Conservation (phyloP, 2,329 filamentous ascomycete genomes). For the Mariannaea sp. region DNA sequence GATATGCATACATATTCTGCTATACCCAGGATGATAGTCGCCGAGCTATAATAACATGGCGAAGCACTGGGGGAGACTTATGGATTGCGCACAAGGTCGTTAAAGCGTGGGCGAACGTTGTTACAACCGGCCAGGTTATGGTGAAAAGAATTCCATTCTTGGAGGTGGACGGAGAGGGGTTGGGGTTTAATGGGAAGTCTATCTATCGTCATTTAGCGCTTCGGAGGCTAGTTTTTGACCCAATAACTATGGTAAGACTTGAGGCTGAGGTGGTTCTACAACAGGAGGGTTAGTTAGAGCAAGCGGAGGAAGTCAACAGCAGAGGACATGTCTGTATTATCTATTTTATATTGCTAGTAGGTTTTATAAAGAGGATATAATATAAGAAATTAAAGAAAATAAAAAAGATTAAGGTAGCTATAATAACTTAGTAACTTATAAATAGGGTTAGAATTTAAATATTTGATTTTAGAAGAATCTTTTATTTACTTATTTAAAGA, state of each 20-base stretch:
- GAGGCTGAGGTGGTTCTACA: not conserved
- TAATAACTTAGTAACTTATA: too few species aligned
- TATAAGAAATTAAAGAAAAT: too few species aligned
- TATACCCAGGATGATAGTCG: conserved; percentile 3
- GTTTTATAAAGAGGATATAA: too few species aligned
- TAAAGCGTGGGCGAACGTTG: conserved; percentile 4
- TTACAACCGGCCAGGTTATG: not conserved
- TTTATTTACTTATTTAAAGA: too few species aligned
- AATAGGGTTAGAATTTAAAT: too few species aligned
- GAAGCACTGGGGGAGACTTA: not conserved
- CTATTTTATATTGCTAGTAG: too few species aligned
- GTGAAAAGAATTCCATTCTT: conserved; percentile 10
- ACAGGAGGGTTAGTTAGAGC: not conserved
- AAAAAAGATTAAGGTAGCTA: too few species aligned
- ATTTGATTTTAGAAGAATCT: too few species aligned
- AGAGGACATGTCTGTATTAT: too few species aligned
- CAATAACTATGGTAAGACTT: conserved; percentile 2
- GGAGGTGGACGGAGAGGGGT: not conserved
- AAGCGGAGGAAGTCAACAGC: too few species aligned
- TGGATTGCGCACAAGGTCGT: not conserved
- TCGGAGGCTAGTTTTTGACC: conserved; percentile 7
- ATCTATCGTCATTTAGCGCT: conserved; percentile 10
- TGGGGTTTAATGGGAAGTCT: not conserved
- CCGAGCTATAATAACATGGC: conserved; percentile 14
- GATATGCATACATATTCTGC: conserved; percentile 15